Evolutionary conservation across 2,329 filamentous ascomycete species (phyloP), one percentile per base, ranked within the genome.

Genomic region (Westerdykella sp.): DNA sequence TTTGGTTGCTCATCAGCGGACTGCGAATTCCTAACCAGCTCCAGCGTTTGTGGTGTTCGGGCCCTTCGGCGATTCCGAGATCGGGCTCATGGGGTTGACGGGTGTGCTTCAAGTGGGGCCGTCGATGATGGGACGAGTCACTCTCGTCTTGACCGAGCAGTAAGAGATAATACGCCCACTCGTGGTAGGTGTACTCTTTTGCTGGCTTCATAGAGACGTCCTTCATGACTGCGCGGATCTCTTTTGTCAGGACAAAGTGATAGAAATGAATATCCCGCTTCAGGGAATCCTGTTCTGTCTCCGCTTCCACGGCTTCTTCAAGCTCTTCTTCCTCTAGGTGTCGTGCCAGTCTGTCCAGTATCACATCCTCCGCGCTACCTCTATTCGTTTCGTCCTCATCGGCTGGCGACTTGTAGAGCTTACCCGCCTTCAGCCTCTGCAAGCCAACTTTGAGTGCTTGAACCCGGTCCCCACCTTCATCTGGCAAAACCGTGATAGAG

Each of bases 21-120:
- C 80, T 85, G 12, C 77, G 69, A 37, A 79, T 74, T 0, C 82
- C 84, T 1, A 89, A 74, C 85, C 85, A 90, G 28, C 82, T 86
- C 84, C 85, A 88, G 3, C 56, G 60, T 22, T 60, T 42, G 5
- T 45, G 45, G 4, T 41, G 35, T 23, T 48, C 43, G 9, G 15
- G 43, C 10, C 45, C 58, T 6, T 60, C 56, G 12, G 62, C 62
- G 4, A 53, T 58, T 1, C 61, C 63, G 12, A 66, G 54, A 42
- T 66, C 62, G 6, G 56, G 56, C n/a, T 51, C 49, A 4, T 55
- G 39, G 6, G 54, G 44, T 6, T 48, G 44, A 9, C 53, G 46
- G n/a, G 58, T 43, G 13, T 54, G 44, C 3, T 56, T 44, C 1
- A 53, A 43, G 7, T 53, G 51, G 3, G 66, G 60, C 23, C 51